Percentiles rank a stretch among this genome's conserved stretches.
Conservation (phyloP, 495 filamentous ascomycete genomes). For the Daldinia loculata region DNA sequence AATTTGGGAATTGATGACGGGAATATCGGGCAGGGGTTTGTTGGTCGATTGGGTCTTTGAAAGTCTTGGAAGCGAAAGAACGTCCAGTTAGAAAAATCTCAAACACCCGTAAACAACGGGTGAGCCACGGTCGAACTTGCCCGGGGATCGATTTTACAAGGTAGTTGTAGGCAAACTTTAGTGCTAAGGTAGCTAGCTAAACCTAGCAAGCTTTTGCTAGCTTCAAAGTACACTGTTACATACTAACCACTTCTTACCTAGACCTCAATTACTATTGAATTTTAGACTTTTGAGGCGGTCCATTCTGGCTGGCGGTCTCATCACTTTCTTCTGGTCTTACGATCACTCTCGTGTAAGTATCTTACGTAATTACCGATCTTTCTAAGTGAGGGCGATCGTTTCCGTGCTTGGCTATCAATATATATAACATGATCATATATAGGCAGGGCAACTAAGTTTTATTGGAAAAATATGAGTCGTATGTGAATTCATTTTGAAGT, state of each 20-base stretch:
- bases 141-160: neutral
- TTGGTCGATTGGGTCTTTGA: neutral
- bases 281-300: conserved; percentile 3
- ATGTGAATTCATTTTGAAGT: too few relatives aligned
- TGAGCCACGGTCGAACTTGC: conserved; percentile 22
- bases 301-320: neutral
- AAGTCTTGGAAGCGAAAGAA: conserved; percentile 17
- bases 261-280: neutral
- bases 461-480: neutral
- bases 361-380: conserved; percentile 13
- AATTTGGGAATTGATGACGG: conserved; percentile 10
- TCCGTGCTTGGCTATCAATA: conserved; percentile 17
- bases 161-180: neutral
- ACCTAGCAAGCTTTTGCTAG: neutral
- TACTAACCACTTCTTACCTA: neutral
- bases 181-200: neutral
- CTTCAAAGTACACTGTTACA: neutral
- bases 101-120: conserved; percentile 15
- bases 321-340: neutral
- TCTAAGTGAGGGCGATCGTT: conserved; percentile 9
- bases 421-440: too few relatives aligned
- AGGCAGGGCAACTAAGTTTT: neutral
- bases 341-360: conserved; percentile 16
- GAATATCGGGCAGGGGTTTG: neutral
- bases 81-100: conserved; percentile 21